Conservation (phyloP, 768 basidiomycete species). For the Podaxis mareebaensis region DNA sequence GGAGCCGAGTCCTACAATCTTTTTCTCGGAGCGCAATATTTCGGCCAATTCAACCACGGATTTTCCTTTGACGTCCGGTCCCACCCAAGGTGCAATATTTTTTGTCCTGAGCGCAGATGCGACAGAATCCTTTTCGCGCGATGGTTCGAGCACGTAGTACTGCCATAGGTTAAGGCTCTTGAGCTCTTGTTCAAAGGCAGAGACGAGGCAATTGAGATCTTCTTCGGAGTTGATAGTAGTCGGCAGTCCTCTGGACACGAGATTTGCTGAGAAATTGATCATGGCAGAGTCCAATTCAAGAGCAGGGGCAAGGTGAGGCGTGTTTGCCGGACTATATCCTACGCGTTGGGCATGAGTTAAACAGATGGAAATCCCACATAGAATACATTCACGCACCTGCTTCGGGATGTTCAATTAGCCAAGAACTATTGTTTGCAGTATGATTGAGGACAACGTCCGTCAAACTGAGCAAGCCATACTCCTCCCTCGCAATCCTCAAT, state of each 20-base stretch:
- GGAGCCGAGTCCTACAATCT: conserved; percentile 59
- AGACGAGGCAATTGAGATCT: conserved; percentile 70
- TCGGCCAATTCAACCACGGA: conserved; percentile 65
- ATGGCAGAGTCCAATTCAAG: conserved; percentile 89
- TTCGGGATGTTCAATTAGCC: conserved; percentile 94
- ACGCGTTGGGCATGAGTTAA: conserved; percentile 2
- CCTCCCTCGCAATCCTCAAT: conserved; percentile 70
- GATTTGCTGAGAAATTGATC: conserved; percentile 71
- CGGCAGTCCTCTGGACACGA: conserved; percentile 70
- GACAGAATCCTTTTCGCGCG: conserved; percentile 61
- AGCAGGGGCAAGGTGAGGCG: conserved; percentile 90
- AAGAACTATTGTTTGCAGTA: conserved; percentile 91
- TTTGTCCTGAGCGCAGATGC: conserved; percentile 51
- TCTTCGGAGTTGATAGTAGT: conserved; percentile 58
- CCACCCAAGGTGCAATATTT: conserved; percentile 58
- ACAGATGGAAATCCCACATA: not conserved
- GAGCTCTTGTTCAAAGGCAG: conserved; percentile 60
- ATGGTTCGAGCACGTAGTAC: conserved; percentile 86
- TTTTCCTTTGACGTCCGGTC: conserved; percentile 58
- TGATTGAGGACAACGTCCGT: conserved; percentile 98
- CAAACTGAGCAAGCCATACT: conserved; percentile 85
- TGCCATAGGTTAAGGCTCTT: conserved; percentile 83
- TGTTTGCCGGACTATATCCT: conserved; percentile 92
- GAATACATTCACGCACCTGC: conserved; percentile 59
- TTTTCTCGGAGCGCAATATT: conserved; percentile 51